Evolutionary conservation across 225 moss, liverwort and hornwort genomes (phyloP), one percentile per base, ranked within the genome.

Genomic region (Takakia lepidozioides): DNA sequence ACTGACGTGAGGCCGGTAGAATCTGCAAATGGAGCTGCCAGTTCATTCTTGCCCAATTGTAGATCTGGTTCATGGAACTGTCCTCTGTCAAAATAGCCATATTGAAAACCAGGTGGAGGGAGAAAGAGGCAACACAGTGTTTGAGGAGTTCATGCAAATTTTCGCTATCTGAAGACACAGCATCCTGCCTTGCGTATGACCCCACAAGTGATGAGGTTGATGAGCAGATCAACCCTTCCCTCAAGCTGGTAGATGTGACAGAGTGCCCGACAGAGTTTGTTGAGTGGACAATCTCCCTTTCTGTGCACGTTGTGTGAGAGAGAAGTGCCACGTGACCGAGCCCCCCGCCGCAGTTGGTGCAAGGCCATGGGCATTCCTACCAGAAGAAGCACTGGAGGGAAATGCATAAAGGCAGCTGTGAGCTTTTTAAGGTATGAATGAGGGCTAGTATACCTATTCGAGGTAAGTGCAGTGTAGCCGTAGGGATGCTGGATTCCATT

Each of bases 381-480:
- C 80, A 80, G 52, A 80, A 74, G 52, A 73, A 74, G 51, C 74
- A 80, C 50, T 80, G 80, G 80, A 71, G 67, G 49, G 74, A 80
- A 52, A 66, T 70, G 51, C 80, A 80, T 50, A 80, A 72, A 64
- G 70, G 74, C 8, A 66, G 69, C 38, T 80, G 80, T 48, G 80
- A 80, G 63, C 70, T 80, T 23, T 80, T 70, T 52, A 77, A 77
- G 76, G 76, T 77, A 38, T n/a, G n/a, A n/a, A n/a, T n/a, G n/a
- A n/a, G n/a, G n/a, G n/a, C n/a, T n/a, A n/a, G n/a, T n/a, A n/a
- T n/a, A n/a, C n/a, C n/a, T n/a, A n/a, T n/a, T n/a, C n/a, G n/a
- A n/a, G n/a, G n/a, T n/a, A n/a, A n/a, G n/a, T n/a, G n/a, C n/a
- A n/a, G n/a, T n/a, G n/a, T n/a, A n/a, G n/a, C n/a, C n/a, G n/a